Base-by-base conservation (phyloP, 2,329 filamentous ascomycete genomes). In the Ascochyta koolunga region DNA sequence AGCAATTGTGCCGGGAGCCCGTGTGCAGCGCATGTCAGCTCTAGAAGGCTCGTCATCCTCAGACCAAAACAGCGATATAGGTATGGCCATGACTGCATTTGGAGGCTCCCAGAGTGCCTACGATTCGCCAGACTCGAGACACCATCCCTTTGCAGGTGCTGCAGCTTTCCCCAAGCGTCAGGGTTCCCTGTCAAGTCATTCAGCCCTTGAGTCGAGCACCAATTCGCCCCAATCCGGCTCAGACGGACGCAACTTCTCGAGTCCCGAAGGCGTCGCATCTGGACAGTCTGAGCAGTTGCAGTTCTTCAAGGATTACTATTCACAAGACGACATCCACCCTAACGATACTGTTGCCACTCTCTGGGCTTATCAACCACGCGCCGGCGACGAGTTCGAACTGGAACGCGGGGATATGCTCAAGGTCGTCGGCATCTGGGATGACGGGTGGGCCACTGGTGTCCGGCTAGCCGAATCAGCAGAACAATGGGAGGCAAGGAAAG, bases 241-340 rank as follows among this genome's bases (percentile, higher is more conserved):
- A 27, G 65, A 69, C 29, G 66, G 80, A 71, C 54, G 92, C 84
- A 71, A 87, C 81, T 88, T 90, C 75, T 96, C 93, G 3, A 97
- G 93, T 3, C 91, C 91, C 0, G 89, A 89, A 66, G 92, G 89
- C 22, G 78, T 93, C 57, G 85, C 87, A 21, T 96, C 92, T 66
- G 91, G 93, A 55, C 92, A 97, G 72, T 98, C 93, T 0, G 95
- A 99, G 76, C 95, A 98, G 74, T 79, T 99, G 48, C 88, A 90
- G 4, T 96, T 92, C 71, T 99, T 99, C 85, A 96, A 96, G 72
- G 95, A 99, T 75, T 99, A 99, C 76, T 99, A 99, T 72, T 98
- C 93, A 2, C 89, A 93, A 65, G 95, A 98, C 67, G 93, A 98
- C 66, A 96, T 99, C 53, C 91, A 93, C 67, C 90, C 93, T 0